Evolutionary conservation across 257 asterid species (phyloP).

Genomic region (Orobanche coerulescens): DNA sequence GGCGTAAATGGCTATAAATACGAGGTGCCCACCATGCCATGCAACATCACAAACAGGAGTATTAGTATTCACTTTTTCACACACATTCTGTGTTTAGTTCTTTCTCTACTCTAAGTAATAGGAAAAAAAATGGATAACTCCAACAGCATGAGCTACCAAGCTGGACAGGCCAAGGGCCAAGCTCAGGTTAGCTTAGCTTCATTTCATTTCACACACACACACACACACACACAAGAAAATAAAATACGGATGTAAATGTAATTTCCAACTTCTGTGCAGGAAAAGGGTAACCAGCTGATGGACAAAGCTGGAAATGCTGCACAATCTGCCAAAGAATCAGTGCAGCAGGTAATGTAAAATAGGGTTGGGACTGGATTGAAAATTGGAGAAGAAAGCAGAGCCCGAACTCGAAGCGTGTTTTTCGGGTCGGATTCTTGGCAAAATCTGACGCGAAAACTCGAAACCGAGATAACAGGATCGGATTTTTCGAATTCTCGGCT

Average conservation of each 20-base stretch:
- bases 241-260: background rate
- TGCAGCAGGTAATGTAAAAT: slow-evolving; percentile 41
- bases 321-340: slow-evolving; percentile 46
- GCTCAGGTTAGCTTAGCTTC: slow-evolving; percentile 29
- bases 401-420: too few species aligned
- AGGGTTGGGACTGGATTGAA: too few species aligned
- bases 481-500: too few species aligned
- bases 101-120: background rate
- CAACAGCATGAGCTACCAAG: slow-evolving; percentile 43
- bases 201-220: background rate
- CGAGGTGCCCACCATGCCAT: background rate
- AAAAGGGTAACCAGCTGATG: slow-evolving; percentile 48
- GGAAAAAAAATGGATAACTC: slow-evolving; percentile 37
- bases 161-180: slow-evolving; percentile 58
- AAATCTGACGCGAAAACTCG: too few species aligned
- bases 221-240: background rate
- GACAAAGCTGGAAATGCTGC: slow-evolving; percentile 50
- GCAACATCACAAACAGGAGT: background rate
- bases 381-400: too few species aligned
- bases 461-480: too few species aligned
- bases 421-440: too few species aligned
- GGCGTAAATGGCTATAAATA: slow-evolving; percentile 15
- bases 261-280: slow-evolving; percentile 24
- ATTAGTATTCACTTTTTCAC: background rate
- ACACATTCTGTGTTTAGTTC: background rate